These are phyloP conservation scores for Thermochaetoides thermophila DNA, from an alignment of 495 filamentous ascomycete genomes.

Conservation along the genomic window DNA sequence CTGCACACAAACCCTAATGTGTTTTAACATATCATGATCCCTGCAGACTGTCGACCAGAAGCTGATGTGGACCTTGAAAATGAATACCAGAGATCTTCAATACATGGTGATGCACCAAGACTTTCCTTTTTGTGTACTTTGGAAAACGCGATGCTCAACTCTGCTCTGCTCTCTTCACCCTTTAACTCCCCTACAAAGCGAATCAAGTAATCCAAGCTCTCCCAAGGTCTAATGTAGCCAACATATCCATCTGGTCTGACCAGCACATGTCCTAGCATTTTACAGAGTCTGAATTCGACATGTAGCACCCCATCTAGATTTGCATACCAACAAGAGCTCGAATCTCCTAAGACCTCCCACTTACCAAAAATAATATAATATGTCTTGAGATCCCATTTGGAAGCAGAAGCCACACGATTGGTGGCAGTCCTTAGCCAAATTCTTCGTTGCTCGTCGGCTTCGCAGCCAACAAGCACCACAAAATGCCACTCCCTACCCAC, in stretches of 20 bases:
- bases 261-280: slow-evolving; percentile 18
- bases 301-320: slow-evolving; percentile 21
- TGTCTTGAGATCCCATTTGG: too few species aligned
- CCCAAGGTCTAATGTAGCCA: slow-evolving; percentile 22
- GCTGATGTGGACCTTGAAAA: too few species aligned
- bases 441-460: slow-evolving; percentile 3
- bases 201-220: slow-evolving; percentile 14
- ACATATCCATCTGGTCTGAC: slow-evolving; percentile 29
- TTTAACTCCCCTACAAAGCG: slow-evolving; percentile 13
- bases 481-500: slow-evolving; percentile 15
- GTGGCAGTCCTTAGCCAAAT: slow-evolving; percentile 5
- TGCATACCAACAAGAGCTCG: slow-evolving; percentile 6
- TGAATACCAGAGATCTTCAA: too few species aligned
- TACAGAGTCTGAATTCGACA: slow-evolving; percentile 19
- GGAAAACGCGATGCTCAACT: neutral
- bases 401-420: too few species aligned
- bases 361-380: too few species aligned
- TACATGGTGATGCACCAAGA: too few species aligned
- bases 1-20: too few species aligned
- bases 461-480: slow-evolving; percentile 22
- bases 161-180: too few species aligned
- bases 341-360: neutral
- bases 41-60: too few species aligned
- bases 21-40: too few species aligned
- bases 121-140: too few species aligned